A percentile compares a stretch with the other conserved stretches of the same genome.
Conservation (phyloP, 2,329 filamentous ascomycete species). For the Lasiodiplodia sp. region DNA sequence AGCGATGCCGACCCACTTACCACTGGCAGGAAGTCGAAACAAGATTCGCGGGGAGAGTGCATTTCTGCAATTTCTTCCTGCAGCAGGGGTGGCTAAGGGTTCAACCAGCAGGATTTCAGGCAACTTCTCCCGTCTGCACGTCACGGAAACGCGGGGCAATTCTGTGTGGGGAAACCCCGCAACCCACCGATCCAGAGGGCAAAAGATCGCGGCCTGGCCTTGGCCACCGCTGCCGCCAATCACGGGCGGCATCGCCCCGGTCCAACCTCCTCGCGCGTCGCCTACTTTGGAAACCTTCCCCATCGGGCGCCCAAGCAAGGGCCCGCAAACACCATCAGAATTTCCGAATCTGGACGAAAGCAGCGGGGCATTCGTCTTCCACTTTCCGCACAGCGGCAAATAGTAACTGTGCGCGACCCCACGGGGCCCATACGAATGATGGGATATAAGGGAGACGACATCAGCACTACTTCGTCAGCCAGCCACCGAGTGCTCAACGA, state of each 20-base stretch:
- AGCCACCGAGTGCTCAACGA: conserved; percentile 13
- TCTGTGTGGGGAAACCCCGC: conserved; percentile 11
- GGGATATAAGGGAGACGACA: conserved; percentile 18
- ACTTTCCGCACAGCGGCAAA: not conserved
- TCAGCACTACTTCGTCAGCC: not conserved
- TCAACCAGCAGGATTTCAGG: not conserved
- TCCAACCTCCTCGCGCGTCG: not conserved
- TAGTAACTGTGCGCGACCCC: conserved; percentile 5
- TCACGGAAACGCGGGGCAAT: conserved; percentile 23
- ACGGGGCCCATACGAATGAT: not conserved
- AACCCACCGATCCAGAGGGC: not conserved
- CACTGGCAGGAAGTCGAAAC: not conserved
- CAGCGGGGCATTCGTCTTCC: not conserved
- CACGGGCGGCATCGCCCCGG: not conserved
- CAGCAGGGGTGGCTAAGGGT: not conserved
- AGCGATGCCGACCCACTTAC: not conserved
- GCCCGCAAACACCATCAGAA: conserved; percentile 5
- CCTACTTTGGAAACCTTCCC: conserved; percentile 1
- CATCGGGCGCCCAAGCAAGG: not conserved
- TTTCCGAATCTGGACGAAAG: not conserved
- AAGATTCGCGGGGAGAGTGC: not conserved
- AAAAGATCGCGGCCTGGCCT: conserved; percentile 7
- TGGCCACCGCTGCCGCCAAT: conserved; percentile 1
- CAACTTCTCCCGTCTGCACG: conserved; percentile 18
- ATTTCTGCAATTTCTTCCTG: not conserved